phyloP scores from a whole-genome alignment of 805 yeast species.

The Phaffomyces thermotolerans region DNA sequence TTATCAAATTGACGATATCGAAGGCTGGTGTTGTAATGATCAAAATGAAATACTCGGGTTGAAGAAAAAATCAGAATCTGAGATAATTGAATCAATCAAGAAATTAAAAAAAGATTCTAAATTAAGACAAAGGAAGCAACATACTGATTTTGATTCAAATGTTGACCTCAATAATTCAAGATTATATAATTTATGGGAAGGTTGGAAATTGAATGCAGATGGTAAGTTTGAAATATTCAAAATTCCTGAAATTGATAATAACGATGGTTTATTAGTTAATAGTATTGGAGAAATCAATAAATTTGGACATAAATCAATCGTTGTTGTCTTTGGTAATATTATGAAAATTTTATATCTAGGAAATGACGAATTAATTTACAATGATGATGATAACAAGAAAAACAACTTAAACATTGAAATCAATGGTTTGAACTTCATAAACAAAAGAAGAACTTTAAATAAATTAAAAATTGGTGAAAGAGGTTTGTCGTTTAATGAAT shows the following conservation, averaged over 20 bases:
- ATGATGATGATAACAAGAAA: constrained; percentile 35
- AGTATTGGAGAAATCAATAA: constrained; percentile 54
- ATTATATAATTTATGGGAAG: constrained; percentile 59
- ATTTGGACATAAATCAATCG: constrained; percentile 73
- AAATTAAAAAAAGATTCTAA: constrained; percentile 9
- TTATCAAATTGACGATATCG: constrained; percentile 59
- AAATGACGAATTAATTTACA: constrained; percentile 61
- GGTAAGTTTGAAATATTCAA: constrained; percentile 57
- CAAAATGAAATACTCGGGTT: constrained; percentile 71
- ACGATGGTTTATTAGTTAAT: constrained; percentile 42
- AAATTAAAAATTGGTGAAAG: constrained; percentile 7
- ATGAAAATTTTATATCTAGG: constrained; percentile 72
- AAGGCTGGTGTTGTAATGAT: constrained; percentile 74
- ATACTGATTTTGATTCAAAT: not conserved
- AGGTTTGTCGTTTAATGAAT: constrained; percentile 15
- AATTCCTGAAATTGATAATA: constrained; percentile 40
- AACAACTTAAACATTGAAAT: constrained; percentile 29
- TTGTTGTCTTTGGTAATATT: constrained; percentile 65
- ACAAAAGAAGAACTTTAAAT: constrained; percentile 33
- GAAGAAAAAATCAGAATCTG: constrained; percentile 34
- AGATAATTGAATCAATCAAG: constrained; percentile 16
- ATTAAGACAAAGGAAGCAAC: constrained; percentile 13
- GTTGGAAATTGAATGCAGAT: constrained; percentile 66
- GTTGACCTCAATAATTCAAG: constrained; percentile 23
- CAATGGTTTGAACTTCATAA: constrained; percentile 45